Conservation (phyloP, 768 basidiomycete genomes). For the Hericium alpestre region DNA sequence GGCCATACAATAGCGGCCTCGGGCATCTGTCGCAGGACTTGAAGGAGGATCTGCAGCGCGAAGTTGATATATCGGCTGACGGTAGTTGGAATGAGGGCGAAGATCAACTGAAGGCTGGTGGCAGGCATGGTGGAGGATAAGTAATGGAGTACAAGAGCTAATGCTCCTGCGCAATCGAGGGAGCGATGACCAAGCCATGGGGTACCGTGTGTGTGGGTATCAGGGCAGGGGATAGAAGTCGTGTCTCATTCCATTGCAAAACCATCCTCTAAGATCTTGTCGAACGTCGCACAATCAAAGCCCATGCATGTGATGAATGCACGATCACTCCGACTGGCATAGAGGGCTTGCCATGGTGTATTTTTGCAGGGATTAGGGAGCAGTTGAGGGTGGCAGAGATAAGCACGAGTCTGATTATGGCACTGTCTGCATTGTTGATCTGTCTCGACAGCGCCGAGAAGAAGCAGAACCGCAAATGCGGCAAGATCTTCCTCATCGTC, state of each 20-base stretch:
- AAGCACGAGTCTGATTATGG: not conserved
- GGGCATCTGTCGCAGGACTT: not conserved
- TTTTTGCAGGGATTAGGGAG: slow-evolving; percentile 3
- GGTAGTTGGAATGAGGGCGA: slow-evolving; percentile 29
- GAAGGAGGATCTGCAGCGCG: slow-evolving; percentile 14
- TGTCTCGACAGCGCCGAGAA: not conserved
- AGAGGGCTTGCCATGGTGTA: slow-evolving; percentile 4
- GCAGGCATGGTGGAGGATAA: slow-evolving; percentile 31
- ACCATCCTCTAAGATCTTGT: slow-evolving; percentile 22
- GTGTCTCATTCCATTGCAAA: slow-evolving; percentile 19
- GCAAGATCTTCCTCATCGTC: not conserved
- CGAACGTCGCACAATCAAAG: slow-evolving; percentile 25
- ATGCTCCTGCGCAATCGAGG: slow-evolving; percentile 27
- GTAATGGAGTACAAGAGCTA: slow-evolving; percentile 32
- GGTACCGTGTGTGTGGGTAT: slow-evolving; percentile 13
- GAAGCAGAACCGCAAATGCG: not conserved
- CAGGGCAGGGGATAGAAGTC: slow-evolving; percentile 22
- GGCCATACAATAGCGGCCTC: not conserved
- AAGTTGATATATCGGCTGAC: slow-evolving; percentile 26
- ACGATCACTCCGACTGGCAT: slow-evolving; percentile 3
- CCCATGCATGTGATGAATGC: slow-evolving; percentile 16
- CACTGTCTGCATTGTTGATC: not conserved
- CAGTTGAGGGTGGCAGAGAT: not conserved
- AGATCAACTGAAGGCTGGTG: slow-evolving; percentile 29
- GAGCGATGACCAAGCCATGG: slow-evolving; percentile 22